A percentile compares a stretch with the other conserved stretches of the same genome.
These are phyloP conservation scores for Lipomyces kockii DNA, from an alignment of 805 yeast species.

Conservation along the genomic window DNA sequence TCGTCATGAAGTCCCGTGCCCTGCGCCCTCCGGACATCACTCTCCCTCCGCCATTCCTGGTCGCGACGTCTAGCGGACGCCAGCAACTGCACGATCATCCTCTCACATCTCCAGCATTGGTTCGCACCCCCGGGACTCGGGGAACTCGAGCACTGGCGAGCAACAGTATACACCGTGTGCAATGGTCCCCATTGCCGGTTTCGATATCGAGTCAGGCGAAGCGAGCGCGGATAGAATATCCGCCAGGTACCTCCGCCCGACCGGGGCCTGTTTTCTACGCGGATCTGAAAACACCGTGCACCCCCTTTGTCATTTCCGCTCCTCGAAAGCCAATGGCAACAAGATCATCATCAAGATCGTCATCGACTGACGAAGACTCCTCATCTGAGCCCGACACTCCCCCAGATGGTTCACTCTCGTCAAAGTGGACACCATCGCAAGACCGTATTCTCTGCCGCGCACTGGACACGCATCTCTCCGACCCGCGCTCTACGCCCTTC, in stretches of 20 bases:
- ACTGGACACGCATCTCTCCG: slow-evolving; percentile 21
- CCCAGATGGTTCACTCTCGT: neutral
- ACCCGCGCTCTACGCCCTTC: slow-evolving; percentile 29
- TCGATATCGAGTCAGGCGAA: slow-evolving; percentile 1
- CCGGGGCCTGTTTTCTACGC: neutral
- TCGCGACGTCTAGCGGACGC: neutral
- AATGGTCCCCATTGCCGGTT: neutral
- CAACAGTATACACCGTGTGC: neutral
- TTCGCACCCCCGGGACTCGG: slow-evolving; percentile 8
- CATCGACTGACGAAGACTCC: neutral
- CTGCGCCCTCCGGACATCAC: slow-evolving; percentile 31
- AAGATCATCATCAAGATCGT: neutral
- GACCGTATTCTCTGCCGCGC: slow-evolving; percentile 23
- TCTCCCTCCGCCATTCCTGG: slow-evolving; percentile 25
- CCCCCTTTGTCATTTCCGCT: neutral
- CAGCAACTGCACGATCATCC: neutral
- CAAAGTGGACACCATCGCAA: slow-evolving; percentile 10
- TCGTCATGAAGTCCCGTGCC: slow-evolving; percentile 22
- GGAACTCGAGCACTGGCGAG: neutral
- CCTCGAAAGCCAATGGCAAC: neutral
- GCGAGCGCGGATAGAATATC: slow-evolving; percentile 11
- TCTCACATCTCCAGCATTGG: slow-evolving; percentile 14
- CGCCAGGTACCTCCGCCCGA: slow-evolving; percentile 21
- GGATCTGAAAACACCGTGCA: slow-evolving; percentile 10
- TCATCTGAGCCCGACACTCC: slow-evolving; percentile 23